Conservation (phyloP, 345 rosid species). For the Nasturtium officinale region DNA sequence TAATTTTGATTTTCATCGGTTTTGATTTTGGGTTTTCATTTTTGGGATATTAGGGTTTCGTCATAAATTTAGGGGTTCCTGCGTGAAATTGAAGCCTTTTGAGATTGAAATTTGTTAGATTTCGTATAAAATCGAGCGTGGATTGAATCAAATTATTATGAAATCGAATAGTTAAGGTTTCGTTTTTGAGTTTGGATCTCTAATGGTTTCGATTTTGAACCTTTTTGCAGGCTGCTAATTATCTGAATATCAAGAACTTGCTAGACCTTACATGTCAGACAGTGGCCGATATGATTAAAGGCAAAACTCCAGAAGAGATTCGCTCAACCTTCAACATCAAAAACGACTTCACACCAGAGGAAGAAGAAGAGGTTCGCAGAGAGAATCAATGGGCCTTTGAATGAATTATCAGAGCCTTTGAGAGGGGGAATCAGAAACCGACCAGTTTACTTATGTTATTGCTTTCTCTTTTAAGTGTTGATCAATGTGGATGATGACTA, state of each 20-base stretch:
- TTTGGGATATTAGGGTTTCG: constrained; percentile 34
- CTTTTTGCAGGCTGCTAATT: constrained; percentile 64
- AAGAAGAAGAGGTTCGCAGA: constrained; percentile 61
- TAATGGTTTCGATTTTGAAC: not conserved
- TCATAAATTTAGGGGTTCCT: not conserved
- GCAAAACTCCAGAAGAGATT: constrained; percentile 68
- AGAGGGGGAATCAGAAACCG: not conserved
- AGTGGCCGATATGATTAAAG: constrained; percentile 73
- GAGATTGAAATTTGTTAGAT: not conserved
- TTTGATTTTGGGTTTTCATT: constrained; percentile 22
- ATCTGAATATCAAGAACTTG: constrained; percentile 54
- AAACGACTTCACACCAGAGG: constrained; percentile 58
- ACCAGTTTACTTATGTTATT: constrained; percentile 15
- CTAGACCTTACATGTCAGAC: constrained; percentile 66
- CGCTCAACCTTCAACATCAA: constrained; percentile 61
- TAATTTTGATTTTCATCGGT: too few species aligned
- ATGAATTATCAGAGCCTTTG: constrained; percentile 23
- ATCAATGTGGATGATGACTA: constrained; percentile 32
- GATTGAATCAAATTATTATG: not conserved
- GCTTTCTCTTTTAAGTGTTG: not conserved
- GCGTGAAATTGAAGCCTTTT: not conserved
- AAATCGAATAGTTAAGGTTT: not conserved
- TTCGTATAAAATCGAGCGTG: not conserved
- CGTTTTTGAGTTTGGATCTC: not conserved
- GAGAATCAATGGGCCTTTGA: constrained; percentile 79